Evolutionary conservation across 768 basidiomycete genomes (phyloP), one percentile per base, ranked within the genome.

Genomic region (Coprinopsis cinerea): DNA sequence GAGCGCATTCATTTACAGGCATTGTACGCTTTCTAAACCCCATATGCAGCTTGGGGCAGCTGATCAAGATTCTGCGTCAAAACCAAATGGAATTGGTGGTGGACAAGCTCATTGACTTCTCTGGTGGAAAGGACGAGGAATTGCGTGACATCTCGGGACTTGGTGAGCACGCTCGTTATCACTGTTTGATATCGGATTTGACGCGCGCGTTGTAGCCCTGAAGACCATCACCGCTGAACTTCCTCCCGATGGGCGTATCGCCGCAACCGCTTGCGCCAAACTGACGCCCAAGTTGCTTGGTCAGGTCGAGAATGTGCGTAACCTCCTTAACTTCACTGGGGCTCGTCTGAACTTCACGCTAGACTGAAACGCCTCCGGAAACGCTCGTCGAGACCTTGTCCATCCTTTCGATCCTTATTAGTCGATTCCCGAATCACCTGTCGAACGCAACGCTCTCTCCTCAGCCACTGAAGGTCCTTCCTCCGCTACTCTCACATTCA

Each of bases 141-240:
- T 71, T 95, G 46, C 75, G 96, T 52, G 94, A 98, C 70, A 93
- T 99, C 48, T 92, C 94, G 7, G 86, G 86, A 37, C 78, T 97
- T 48, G 95, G 94, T 96, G 44, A 50, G 77, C 55, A 35, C 40
- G 26, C 43, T 13, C 44, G 49, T 48, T 43, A 7, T 44, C 22
- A n/a, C 18, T n/a, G 4, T 36, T 6, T 37, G 46, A 27, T 20
- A 32, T 37, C n/a, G 23, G 27, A 37, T 55, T 40, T 34, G 22
- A 32, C 41, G 17, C 41, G n/a, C 37, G 27, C 13, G n/a, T 27
- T 32, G 25, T 57, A 94, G 95, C 92, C 3, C 73, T 99, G 50
- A 98, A 97, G 70, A 95, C 92, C 2, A 93, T 98, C 57, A 92
- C 93, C 3, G 78, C 85, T 15, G 93, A 97, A 66, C 74, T 98